Evolutionary conservation across 2,329 filamentous ascomycete genomes (phyloP), one percentile per base, ranked within the genome.

Genomic region (Botryotinia convoluta): DNA sequence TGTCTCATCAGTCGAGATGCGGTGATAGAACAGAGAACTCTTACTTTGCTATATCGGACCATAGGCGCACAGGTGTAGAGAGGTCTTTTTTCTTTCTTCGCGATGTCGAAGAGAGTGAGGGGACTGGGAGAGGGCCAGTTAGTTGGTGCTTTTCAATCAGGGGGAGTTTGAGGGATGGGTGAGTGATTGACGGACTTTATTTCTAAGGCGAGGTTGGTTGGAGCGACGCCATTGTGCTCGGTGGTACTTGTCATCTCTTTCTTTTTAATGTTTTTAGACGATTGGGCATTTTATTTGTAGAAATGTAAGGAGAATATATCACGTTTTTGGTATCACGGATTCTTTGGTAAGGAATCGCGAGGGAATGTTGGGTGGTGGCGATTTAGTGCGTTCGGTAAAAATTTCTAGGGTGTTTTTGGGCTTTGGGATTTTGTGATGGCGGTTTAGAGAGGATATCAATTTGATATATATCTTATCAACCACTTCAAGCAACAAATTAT

Each of bases 31-130:
- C 0, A 4, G 4, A 39, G 42, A 39, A 74, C 42, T 39, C 67
- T 70, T 80, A 81, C 80, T 77, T 90, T 90, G 81, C 87, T 87
- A 79, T 89, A 91, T 75, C 90, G 85, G 72, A 92, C 90, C 90
- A 92, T 92, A n/a, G 90, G 90, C 22, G 90, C 90, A 63, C 86
- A 88, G 32, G 89, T 85, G 77, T 88, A 87, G 10, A 91, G 76
- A 63, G 89, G 87, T 74, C 86, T 84, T 48, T 85, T 83, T 75
- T 89, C 83, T 64, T 82, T 82, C 78, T 84, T 86, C 8, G 87
- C 85, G 60, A 85, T 79, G 76, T 89, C 86, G 77, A 91, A 91
- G 68, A 91, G 83, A 77, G 87, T 87, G 75, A 90, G 84, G 16
- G 88, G 88, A 79, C 88, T 89, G 16, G n/a, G 37, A 6, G 20